Conservation (phyloP, 805 yeast species). For the Wickerhamiella occidentalis region DNA sequence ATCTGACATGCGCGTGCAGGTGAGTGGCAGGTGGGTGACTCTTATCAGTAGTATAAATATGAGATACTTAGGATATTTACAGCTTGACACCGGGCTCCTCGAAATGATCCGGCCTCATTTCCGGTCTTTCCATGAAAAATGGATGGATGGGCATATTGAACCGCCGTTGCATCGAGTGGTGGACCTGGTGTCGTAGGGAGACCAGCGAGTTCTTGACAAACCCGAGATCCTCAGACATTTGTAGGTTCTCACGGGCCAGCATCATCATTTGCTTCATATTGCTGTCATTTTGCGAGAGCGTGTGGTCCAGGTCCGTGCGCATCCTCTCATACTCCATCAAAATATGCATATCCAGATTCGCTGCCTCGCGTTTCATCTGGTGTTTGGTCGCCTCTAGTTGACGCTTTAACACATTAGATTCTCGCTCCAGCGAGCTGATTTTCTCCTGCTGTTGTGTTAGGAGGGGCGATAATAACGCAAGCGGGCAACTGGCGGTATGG, state of each 20-base stretch:
- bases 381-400: constrained; percentile 22
- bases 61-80: too few relatives aligned
- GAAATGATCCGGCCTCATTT: background rate
- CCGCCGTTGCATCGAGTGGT: constrained; percentile 4
- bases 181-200: constrained; percentile 27
- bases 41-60: background rate
- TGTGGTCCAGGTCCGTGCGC: constrained; percentile 26
- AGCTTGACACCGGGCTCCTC: constrained; percentile 1
- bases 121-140: background rate
- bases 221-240: constrained; percentile 27
- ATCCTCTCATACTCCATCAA: constrained; percentile 28
- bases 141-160: constrained; percentile 1
- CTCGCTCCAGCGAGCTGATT: constrained; percentile 25
- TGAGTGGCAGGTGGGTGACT: background rate
- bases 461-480: constrained; percentile 22
- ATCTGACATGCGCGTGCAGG: background rate
- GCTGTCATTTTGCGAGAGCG: constrained; percentile 24
- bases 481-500: constrained; percentile 23
- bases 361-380: constrained; percentile 17
- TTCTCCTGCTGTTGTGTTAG: constrained; percentile 23
- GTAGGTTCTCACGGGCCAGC: constrained; percentile 27
- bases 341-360: constrained; percentile 23
- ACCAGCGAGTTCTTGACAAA: constrained; percentile 18
- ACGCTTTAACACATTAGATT: constrained; percentile 25
- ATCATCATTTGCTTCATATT: constrained; percentile 26